phyloP scores from a whole-genome alignment of 1,284 basidiomycete species.

The Pulchroboletus neoregius region DNA sequence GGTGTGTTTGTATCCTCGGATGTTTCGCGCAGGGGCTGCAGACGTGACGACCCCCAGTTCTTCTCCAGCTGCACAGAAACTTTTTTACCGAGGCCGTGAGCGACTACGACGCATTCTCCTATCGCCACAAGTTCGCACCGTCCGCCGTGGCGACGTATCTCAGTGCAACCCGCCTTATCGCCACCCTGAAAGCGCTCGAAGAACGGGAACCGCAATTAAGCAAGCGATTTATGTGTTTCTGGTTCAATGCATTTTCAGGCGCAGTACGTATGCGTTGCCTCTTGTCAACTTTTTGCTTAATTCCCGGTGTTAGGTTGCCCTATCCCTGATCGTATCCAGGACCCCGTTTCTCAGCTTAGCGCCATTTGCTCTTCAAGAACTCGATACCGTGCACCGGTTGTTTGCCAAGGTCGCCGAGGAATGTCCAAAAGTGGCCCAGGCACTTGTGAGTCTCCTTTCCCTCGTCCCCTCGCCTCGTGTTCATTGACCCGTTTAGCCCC shows the following conservation, averaged over 20 bases:
- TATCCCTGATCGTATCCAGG: constrained; percentile 55
- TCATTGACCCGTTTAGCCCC: constrained; percentile 35
- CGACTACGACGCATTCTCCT: constrained; percentile 53
- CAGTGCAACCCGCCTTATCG: constrained; percentile 59
- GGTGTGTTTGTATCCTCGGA: constrained; percentile 39
- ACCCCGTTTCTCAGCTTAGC: constrained; percentile 49
- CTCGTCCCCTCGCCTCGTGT: neutral
- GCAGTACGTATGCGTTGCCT: constrained; percentile 47
- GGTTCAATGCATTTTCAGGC: constrained; percentile 75
- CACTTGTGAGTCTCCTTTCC: constrained; percentile 38
- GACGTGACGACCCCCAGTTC: constrained; percentile 39
- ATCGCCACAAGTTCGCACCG: constrained; percentile 63
- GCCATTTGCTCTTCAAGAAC: constrained; percentile 48
- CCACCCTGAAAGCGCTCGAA: constrained; percentile 56
- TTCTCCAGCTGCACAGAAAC: constrained; percentile 71
- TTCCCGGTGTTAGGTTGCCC: constrained; percentile 49
- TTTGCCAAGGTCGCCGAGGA: constrained; percentile 45
- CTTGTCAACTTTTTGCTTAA: constrained; percentile 1
- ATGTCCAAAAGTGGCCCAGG: constrained; percentile 46
- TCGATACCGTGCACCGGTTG: constrained; percentile 45
- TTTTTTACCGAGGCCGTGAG: constrained; percentile 70
- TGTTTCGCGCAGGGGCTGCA: constrained; percentile 3
- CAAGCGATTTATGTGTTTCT: constrained; percentile 70
- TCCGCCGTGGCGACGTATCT: constrained; percentile 71
- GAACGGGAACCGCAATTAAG: constrained; percentile 59